These are phyloP conservation scores for Lepidium didymum DNA, from an alignment of 345 rosid genomes.

Conservation along the genomic window DNA sequence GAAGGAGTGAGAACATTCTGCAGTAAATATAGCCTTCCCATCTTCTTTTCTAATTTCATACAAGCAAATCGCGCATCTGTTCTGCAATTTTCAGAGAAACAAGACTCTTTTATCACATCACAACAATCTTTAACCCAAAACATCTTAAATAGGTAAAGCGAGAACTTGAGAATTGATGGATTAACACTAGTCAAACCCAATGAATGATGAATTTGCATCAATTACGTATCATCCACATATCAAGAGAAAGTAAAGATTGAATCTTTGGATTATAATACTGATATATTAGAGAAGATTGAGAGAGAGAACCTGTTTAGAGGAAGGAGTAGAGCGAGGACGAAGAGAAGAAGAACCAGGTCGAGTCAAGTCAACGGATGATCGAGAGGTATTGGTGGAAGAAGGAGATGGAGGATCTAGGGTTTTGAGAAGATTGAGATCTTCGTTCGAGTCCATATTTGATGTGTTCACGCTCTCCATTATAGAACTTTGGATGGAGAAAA, in stretches of 20 bases:
- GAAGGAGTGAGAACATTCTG: conserved; percentile 93
- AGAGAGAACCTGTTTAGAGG: conserved; percentile 23
- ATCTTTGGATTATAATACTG: neutral
- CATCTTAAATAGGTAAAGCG: neutral
- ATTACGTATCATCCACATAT: neutral
- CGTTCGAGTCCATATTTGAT: conserved; percentile 12
- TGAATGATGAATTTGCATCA: neutral
- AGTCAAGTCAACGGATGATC: conserved; percentile 17
- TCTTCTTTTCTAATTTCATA: conserved; percentile 54
- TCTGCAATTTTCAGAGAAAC: conserved; percentile 41
- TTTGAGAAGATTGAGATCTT: conserved; percentile 12
- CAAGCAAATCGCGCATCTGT: conserved; percentile 73
- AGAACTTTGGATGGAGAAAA: neutral
- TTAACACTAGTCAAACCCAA: too few relatives aligned
- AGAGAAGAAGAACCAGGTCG: conserved; percentile 4
- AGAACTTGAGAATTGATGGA: neutral
- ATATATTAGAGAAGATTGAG: neutral
- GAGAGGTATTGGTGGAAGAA: conserved; percentile 19
- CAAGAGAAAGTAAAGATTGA: neutral
- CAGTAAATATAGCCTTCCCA: conserved; percentile 86
- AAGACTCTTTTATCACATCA: neutral
- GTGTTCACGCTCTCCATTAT: conserved; percentile 11
- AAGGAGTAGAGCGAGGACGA: neutral
- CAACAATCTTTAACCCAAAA: neutral
- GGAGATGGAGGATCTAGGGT: conserved; percentile 3